phyloP scores from a whole-genome alignment of 2,329 filamentous ascomycete species.

The Rhinocladiella similis region DNA sequence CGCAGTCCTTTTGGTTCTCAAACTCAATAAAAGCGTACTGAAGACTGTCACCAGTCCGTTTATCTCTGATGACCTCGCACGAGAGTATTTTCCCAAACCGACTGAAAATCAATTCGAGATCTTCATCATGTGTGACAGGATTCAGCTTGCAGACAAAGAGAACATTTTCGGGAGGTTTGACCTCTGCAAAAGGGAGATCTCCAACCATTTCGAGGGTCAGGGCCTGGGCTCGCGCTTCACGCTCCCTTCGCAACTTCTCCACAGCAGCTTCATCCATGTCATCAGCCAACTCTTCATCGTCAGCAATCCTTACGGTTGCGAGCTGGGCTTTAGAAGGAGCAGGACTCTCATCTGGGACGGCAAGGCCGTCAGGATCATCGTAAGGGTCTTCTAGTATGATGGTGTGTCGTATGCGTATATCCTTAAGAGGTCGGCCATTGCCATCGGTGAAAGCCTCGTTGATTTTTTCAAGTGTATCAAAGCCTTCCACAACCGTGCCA shows the following conservation, averaged over 20 bases:
- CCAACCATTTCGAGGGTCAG: conserved; percentile 97
- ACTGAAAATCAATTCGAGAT: conserved; percentile 92
- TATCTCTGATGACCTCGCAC: conserved; percentile 93
- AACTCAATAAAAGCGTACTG: conserved; percentile 99
- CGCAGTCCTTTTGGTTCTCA: conserved; percentile 86
- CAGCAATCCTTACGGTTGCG: conserved; percentile 85
- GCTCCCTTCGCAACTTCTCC: conserved; percentile 78
- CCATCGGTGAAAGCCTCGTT: conserved; percentile 87
- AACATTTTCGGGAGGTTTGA: conserved; percentile 95
- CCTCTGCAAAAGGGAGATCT: conserved; percentile 93
- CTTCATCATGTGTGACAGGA: conserved; percentile 90
- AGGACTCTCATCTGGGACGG: conserved; percentile 77
- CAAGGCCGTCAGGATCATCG: conserved; percentile 73
- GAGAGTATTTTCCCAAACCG: conserved; percentile 94
- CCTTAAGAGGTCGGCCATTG: conserved; percentile 81
- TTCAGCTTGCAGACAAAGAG: conserved; percentile 99
- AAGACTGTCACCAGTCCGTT: conserved; percentile 88
- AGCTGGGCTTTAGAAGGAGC: conserved; percentile 80
- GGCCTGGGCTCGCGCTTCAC: conserved; percentile 90
- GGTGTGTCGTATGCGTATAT: conserved; percentile 92
- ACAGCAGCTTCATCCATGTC: conserved; percentile 77
- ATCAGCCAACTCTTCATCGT: conserved; percentile 79
- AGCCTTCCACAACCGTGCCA: conserved; percentile 92
- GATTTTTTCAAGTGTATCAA: conserved; percentile 90
- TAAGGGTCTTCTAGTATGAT: conserved; percentile 91